Evolutionary conservation across 441 rosid species (phyloP), one percentile per base, ranked within the genome.

Genomic region (Bocquillonia castaneifolia): DNA sequence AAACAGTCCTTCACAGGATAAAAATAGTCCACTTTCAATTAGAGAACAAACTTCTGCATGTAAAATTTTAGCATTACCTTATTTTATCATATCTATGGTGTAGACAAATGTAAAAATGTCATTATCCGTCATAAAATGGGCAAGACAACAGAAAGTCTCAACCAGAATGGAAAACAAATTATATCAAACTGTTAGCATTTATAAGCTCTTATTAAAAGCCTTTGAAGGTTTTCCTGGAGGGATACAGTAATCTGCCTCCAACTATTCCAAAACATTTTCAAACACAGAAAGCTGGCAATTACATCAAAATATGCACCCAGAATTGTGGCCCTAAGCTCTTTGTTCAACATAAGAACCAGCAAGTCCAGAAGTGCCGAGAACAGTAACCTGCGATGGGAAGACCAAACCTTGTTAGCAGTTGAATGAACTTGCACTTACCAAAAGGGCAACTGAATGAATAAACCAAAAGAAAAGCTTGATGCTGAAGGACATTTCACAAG

Each of bases 361-460:
- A 73, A 93, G 87, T 65, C 97, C 97, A 44, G 97, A 91, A 63
- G 97, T 91, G 70, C 90, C 93, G 44, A 89, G 93, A 72, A 91
- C 90, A 0, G 96, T 79, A 76, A 91, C 88, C 97, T 89, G 91
- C 68, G 82, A 69, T 56, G 8, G 60, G 22, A 64, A 68, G 74
- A 51, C 26, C 10, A 13, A 57, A 45, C 36, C 6, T 18, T 23
- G 17, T 67, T 23, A 63, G 9, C 51, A 44, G 14, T 12, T 6
- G 23, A 63, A 34, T 3, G 6, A 39, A 12, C 5, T 36, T 22
- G 17, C 6, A 12, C 36, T 17, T 45, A 22, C 40, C 44, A n/a
- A n/a, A n/a, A n/a, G n/a, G n/a, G n/a, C n/a, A n/a, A n/a, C n/a
- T n/a, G n/a, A n/a, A n/a, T n/a, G 39, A 25, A 55, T 26, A 20